Conservation (phyloP, 495 filamentous ascomycete species). For the Lentithecium fluviatile region DNA sequence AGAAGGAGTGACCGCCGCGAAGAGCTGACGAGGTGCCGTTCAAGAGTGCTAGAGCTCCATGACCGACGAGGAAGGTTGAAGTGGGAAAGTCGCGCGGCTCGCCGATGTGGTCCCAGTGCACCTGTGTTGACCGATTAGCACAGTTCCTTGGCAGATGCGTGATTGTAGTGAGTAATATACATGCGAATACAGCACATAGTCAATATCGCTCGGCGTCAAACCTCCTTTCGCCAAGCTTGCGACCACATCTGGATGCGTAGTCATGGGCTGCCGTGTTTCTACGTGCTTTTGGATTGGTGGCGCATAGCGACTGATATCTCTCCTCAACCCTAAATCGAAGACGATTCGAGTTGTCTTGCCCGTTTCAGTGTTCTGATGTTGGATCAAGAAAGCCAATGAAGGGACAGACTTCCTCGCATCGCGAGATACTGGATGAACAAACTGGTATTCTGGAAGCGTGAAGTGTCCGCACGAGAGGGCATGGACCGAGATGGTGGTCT, state of each 20-base stretch:
- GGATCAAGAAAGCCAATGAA: slow-evolving; percentile 44
- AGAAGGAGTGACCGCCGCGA: slow-evolving; percentile 44
- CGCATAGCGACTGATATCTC: slow-evolving; percentile 39
- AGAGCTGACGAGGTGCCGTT: slow-evolving; percentile 32
- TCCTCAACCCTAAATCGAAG: slow-evolving; percentile 47
- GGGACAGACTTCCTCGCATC: slow-evolving; percentile 37
- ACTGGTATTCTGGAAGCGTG: slow-evolving; percentile 46
- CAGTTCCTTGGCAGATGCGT: too few relatives aligned
- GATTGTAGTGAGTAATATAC: too few relatives aligned
- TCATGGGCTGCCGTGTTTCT: slow-evolving; percentile 41
- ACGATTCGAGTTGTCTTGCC: slow-evolving; percentile 40
- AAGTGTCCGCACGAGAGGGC: slow-evolving; percentile 38
- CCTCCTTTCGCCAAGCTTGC: slow-evolving; percentile 40
- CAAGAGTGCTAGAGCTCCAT: slow-evolving; percentile 42
- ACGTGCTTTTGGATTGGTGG: slow-evolving; percentile 43
- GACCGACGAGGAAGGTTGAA: slow-evolving; percentile 44
- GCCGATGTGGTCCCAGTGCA: slow-evolving; percentile 50
- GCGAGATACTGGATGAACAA: slow-evolving; percentile 38
- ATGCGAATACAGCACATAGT: slow-evolving; percentile 46
- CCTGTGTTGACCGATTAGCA: background rate
- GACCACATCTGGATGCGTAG: slow-evolving; percentile 41
- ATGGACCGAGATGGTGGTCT: slow-evolving; percentile 22
- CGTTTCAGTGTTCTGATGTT: slow-evolving; percentile 34
- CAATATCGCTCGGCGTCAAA: slow-evolving; percentile 43
- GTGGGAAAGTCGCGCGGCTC: slow-evolving; percentile 43